These are phyloP conservation scores for Globisporangium canariense DNA, from an alignment of 352 stramenopile species.

Conservation along the genomic window DNA sequence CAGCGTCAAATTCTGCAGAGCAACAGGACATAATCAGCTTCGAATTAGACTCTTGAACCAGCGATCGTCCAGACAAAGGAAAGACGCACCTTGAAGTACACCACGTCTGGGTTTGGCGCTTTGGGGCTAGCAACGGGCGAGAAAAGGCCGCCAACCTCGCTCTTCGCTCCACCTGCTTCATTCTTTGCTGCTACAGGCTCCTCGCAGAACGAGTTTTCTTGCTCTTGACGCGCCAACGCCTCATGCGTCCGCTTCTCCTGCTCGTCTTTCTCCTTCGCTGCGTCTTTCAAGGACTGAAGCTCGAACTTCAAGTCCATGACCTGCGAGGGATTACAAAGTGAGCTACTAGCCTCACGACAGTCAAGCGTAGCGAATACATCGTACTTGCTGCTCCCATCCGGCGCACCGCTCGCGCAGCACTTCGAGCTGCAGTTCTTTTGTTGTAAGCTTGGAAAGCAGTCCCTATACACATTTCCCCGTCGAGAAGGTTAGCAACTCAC, in stretches of 20 bases:
- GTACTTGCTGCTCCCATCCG: slow-evolving; percentile 43
- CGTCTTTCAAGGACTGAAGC: slow-evolving; percentile 36
- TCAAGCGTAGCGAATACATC: neutral
- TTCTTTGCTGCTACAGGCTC: neutral
- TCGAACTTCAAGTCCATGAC: slow-evolving; percentile 55
- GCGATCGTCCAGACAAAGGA: neutral
- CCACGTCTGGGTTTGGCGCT: slow-evolving; percentile 2
- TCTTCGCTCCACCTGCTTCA: neutral
- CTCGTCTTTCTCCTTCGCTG: slow-evolving; percentile 28
- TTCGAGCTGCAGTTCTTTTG: slow-evolving; percentile 40
- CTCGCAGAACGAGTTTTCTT: slow-evolving; percentile 8
- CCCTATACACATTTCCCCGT: slow-evolving; percentile 1
- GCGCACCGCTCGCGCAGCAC: slow-evolving; percentile 34
- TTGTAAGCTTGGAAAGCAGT: slow-evolving; percentile 24
- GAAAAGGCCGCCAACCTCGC: neutral
- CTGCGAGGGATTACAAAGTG: slow-evolving; percentile 15
- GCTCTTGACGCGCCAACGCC: slow-evolving; percentile 8
- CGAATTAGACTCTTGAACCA: neutral
- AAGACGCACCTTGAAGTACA: slow-evolving; percentile 10
- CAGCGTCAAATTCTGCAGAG: slow-evolving; percentile 7
- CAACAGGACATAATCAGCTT: neutral
- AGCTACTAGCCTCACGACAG: neutral
- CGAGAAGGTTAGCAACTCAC: neutral
- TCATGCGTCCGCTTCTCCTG: slow-evolving; percentile 10
- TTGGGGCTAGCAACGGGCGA: slow-evolving; percentile 5